Evolutionary conservation across 257 asterid species (phyloP).

Genomic region (Ligustrum vulgare): DNA sequence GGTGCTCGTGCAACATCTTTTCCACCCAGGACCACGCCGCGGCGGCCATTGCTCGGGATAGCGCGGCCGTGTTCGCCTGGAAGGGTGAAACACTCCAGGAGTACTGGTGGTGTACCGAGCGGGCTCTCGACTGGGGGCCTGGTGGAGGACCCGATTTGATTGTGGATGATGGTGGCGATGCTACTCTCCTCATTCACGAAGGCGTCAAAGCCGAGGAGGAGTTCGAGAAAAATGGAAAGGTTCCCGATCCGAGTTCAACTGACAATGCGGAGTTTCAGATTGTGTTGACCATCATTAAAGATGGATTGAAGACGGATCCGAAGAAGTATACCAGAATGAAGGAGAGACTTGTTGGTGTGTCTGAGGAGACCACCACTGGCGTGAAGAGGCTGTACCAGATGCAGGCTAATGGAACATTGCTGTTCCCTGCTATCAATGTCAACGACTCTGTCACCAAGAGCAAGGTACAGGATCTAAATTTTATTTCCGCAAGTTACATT

Average conservation of each 20-base stretch:
- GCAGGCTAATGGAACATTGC: conserved; percentile 38
- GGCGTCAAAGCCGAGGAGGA: conserved; percentile 45
- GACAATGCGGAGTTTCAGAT: conserved; percentile 43
- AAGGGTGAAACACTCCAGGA: conserved; percentile 38
- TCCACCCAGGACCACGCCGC: conserved; percentile 39
- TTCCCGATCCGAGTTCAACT: conserved; percentile 41
- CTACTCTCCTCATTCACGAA: conserved; percentile 38
- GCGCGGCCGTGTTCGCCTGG: conserved; percentile 41
- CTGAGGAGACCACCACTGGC: conserved; percentile 48
- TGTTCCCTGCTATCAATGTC: conserved; percentile 40
- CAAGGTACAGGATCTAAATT: conserved; percentile 30
- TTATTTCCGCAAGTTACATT: neutral
- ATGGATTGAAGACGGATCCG: conserved; percentile 35
- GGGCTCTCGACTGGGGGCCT: conserved; percentile 46
- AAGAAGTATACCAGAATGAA: conserved; percentile 40
- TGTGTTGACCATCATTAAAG: conserved; percentile 34
- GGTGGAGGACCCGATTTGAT: conserved; percentile 46
- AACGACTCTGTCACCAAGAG: conserved; percentile 44
- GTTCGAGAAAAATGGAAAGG: conserved; percentile 29
- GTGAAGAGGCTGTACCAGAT: conserved; percentile 48
- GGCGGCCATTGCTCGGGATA: conserved; percentile 37
- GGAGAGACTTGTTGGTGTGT: conserved; percentile 46
- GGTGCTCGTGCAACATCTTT: conserved; percentile 37
- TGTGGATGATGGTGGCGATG: conserved; percentile 45
- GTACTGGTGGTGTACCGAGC: conserved; percentile 51